phyloP scores from a whole-genome alignment of 352 stramenopile species.

The Thalassiosira exigua region DNA sequence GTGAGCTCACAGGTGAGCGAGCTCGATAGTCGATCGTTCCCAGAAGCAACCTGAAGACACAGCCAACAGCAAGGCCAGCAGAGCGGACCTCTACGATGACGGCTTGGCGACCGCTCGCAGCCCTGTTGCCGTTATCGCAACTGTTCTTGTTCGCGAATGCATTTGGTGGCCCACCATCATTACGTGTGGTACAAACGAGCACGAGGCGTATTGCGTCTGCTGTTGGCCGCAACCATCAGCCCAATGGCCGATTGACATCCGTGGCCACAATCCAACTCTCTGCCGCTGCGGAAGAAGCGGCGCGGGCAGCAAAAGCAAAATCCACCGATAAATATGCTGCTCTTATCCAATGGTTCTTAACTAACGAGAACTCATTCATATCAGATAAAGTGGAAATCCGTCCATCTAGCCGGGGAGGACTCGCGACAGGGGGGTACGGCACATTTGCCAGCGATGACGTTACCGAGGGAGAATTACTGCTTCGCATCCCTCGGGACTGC shows the following conservation, averaged over 20 bases:
- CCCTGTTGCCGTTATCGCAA: background rate
- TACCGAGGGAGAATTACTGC: conserved; percentile 61
- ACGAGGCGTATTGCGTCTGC: too few species aligned
- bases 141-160: conserved; percentile 9
- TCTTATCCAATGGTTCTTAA: conserved; percentile 56
- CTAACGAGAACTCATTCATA: conserved; percentile 38
- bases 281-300: background rate
- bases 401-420: conserved; percentile 53
- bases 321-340: conserved; percentile 49
- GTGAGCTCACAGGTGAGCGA: too few species aligned
- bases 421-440: conserved; percentile 56
- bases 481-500: conserved; percentile 59
- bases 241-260: background rate
- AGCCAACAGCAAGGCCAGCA: too few species aligned
- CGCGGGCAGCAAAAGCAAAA: background rate
- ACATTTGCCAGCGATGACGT: conserved; percentile 57
- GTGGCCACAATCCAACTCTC: background rate
- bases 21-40: too few species aligned
- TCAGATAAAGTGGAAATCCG: conserved; percentile 46
- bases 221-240: too few species aligned
- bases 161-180: conserved; percentile 11
- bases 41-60: too few species aligned
- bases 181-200: background rate
- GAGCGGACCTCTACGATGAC: too few species aligned
- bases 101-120: too few species aligned